Evolutionary conservation across 495 filamentous ascomycete species (phyloP).

Genomic region (Tuber borchii): DNA sequence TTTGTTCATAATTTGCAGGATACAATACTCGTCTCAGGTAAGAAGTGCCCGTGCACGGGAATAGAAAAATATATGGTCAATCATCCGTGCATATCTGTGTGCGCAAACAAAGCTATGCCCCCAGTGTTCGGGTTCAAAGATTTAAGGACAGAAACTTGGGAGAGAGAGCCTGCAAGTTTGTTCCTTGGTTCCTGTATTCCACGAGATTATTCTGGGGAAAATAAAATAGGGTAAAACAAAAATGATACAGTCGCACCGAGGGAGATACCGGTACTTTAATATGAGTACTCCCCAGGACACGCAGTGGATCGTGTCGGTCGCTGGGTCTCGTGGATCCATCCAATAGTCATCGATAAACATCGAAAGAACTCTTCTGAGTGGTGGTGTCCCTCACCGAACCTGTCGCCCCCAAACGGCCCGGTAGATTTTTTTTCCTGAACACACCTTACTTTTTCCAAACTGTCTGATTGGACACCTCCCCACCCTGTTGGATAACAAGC

Average conservation of each 20-base stretch:
- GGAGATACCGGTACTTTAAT: neutral
- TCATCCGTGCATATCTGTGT: no score
- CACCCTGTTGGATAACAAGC: neutral
- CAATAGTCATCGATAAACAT: neutral
- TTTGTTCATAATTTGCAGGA: neutral
- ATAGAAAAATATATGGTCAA: no score
- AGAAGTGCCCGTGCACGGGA: no score
- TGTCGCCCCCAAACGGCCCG: neutral
- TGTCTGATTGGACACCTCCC: neutral
- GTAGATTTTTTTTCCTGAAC: neutral
- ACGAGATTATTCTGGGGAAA: neutral
- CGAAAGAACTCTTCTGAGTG: neutral
- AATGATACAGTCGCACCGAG: neutral
- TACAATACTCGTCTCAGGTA: neutral
- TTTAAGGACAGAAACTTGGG: neutral
- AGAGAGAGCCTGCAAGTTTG: neutral
- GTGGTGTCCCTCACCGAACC: neutral
- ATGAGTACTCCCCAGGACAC: neutral
- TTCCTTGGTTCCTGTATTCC: neutral
- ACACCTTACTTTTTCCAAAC: neutral
- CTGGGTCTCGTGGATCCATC: neutral
- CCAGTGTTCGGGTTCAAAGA: neutral
- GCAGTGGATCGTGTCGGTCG: neutral
- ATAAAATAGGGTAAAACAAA: neutral
- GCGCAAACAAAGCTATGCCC: no score